A percentile compares a stretch with the other conserved stretches of the same genome.
Evolutionary conservation across 1,139 yeast genomes (phyloP).

Genomic region (Scheffersomyces quercinus): DNA sequence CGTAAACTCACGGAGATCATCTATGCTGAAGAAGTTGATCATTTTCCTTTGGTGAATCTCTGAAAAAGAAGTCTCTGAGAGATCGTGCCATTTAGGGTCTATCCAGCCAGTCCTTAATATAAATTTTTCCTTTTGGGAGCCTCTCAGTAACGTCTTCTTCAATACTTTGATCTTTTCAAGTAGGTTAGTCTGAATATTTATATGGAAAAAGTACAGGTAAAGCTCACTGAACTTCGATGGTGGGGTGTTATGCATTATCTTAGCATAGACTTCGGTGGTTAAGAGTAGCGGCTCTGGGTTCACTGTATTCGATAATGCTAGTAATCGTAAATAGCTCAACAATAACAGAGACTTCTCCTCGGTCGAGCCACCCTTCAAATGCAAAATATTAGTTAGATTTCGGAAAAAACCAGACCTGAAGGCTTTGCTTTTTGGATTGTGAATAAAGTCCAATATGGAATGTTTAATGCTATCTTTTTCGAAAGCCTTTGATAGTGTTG

Average conservation of each 20-base stretch:
- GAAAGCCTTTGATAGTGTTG: constrained; percentile 14
- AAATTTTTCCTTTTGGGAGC: constrained; percentile 33
- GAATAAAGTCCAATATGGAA: constrained; percentile 30
- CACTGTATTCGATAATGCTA: constrained; percentile 22
- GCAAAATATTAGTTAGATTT: constrained; percentile 22
- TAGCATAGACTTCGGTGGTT: constrained; percentile 16
- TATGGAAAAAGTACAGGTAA: constrained; percentile 33
- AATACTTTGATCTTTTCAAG: constrained; percentile 15
- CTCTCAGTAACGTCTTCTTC: constrained; percentile 25
- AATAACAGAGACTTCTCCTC: constrained; percentile 20
- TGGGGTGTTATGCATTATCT: constrained; percentile 22
- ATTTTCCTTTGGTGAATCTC: constrained; percentile 27
- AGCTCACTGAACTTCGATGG: constrained; percentile 23
- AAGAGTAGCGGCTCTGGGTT: constrained; percentile 28
- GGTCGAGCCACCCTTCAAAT: constrained; percentile 10
- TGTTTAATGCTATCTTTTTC: constrained; percentile 24
- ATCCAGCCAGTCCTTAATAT: constrained; percentile 40
- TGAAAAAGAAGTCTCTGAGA: constrained; percentile 18
- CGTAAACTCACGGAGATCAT: constrained; percentile 27
- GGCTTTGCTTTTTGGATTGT: constrained; percentile 19
- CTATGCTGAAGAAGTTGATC: constrained; percentile 30
- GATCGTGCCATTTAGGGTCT: constrained; percentile 40
- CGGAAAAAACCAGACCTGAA: constrained; percentile 19
- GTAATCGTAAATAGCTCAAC: constrained; percentile 21
- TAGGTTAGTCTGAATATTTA: constrained; percentile 31